Conservation (phyloP, 305 asterid species). For the Solanum hybrid region DNA sequence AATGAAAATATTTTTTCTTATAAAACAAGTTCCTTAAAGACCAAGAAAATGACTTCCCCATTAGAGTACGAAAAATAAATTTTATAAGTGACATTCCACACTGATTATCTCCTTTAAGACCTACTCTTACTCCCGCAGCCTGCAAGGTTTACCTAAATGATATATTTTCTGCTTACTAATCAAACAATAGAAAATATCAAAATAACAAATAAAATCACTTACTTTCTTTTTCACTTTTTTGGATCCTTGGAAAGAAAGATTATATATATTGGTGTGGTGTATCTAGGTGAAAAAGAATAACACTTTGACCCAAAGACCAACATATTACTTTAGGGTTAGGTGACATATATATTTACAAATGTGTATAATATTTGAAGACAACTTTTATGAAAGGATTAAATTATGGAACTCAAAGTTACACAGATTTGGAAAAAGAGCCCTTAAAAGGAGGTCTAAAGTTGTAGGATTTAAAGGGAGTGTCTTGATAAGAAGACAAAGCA, state of each 20-base stretch:
- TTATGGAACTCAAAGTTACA: slow-evolving; percentile 33
- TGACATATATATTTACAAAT: not conserved
- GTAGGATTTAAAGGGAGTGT: slow-evolving; percentile 37
- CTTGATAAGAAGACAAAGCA: slow-evolving; percentile 50
- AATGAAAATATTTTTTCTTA: not conserved
- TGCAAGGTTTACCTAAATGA: not conserved
- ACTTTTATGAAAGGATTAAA: slow-evolving; percentile 7
- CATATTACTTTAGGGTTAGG: not conserved
- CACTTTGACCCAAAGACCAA: not conserved
- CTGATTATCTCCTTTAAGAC: not conserved
- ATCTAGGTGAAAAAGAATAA: not conserved
- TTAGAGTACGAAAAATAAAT: not conserved
- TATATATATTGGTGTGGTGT: not conserved
- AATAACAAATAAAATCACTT: not conserved
- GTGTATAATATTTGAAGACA: not conserved
- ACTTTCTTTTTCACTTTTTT: not conserved
- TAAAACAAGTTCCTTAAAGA: not conserved
- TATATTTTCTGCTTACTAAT: not conserved
- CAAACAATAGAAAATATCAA: not conserved
- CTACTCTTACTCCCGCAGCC: not conserved
- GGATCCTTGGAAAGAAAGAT: not conserved
- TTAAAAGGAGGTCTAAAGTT: slow-evolving; percentile 59
- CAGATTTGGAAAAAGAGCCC: slow-evolving; percentile 39
- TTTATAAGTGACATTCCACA: not conserved
- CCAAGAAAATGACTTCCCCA: not conserved